Evolutionary conservation across 192 early-diverging fungal species (phyloP).

Genomic region (Umbelopsis sp.): DNA sequence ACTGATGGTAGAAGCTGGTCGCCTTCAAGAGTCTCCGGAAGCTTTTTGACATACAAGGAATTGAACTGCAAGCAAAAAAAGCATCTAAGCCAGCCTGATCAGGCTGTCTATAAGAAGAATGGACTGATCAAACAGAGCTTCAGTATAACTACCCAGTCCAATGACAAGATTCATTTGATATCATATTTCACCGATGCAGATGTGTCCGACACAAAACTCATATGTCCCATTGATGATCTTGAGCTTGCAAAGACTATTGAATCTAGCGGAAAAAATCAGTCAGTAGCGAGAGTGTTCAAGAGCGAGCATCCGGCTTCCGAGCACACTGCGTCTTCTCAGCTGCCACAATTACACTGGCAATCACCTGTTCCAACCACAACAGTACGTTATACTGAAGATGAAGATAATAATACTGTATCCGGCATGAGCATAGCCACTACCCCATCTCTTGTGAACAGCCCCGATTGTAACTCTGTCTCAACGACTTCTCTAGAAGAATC

Average conservation of each 20-base stretch:
- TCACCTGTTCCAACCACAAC: neutral
- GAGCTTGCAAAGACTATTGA: conserved; percentile 65
- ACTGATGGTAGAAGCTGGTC: conserved; percentile 93
- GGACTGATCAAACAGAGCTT: conserved; percentile 90
- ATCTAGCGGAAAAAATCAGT: conserved; percentile 48
- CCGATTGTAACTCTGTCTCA: conserved; percentile 12
- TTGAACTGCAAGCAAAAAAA: conserved; percentile 65
- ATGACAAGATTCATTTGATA: conserved; percentile 85
- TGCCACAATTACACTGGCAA: conserved; percentile 1
- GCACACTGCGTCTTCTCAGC: neutral
- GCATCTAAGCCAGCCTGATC: conserved; percentile 26
- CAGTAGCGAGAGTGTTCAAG: neutral
- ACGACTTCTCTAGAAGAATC: conserved; percentile 1
- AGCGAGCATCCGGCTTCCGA: neutral
- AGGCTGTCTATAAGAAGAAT: conserved; percentile 66
- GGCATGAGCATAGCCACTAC: neutral
- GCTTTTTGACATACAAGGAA: conserved; percentile 89
- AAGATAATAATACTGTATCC: neutral
- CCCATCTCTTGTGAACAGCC: neutral
- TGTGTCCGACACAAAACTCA: conserved; percentile 61
- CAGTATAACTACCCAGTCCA: conserved; percentile 77
- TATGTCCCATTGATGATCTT: conserved; percentile 68
- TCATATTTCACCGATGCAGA: conserved; percentile 87
- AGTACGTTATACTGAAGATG: neutral
- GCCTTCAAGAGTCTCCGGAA: conserved; percentile 82